phyloP scores from a whole-genome alignment of 352 stramenopile species.

The Pythium diclinum region DNA sequence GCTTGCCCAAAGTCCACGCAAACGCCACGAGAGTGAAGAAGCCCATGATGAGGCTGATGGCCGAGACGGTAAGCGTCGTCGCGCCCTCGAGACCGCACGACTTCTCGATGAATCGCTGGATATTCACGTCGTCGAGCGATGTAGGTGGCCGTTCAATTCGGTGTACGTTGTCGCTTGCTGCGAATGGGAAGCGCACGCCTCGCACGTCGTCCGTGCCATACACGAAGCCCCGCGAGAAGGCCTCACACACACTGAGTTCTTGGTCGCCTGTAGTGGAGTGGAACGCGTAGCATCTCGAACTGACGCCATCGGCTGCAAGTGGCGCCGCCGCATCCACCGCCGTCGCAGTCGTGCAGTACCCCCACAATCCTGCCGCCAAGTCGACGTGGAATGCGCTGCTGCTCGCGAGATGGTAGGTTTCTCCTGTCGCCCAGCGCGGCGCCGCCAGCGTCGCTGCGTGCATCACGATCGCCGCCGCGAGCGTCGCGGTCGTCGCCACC shows the following conservation, averaged over 20 bases:
- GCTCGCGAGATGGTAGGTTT: slow-evolving; percentile 26
- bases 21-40: slow-evolving; percentile 15
- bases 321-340: slow-evolving; percentile 3
- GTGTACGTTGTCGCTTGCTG: slow-evolving; percentile 17
- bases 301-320: not conserved
- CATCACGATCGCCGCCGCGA: slow-evolving; percentile 9
- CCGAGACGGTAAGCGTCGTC: slow-evolving; percentile 13
- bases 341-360: slow-evolving; percentile 25
- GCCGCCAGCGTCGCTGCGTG: slow-evolving; percentile 8
- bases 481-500: slow-evolving; percentile 1
- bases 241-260: slow-evolving; percentile 26
- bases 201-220: slow-evolving; percentile 30
- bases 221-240: slow-evolving; percentile 24
- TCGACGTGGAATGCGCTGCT: slow-evolving; percentile 26
- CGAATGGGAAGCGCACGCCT: slow-evolving; percentile 18
- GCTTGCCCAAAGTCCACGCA: slow-evolving; percentile 17
- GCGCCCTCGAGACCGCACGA: slow-evolving; percentile 21
- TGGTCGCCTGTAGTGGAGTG: slow-evolving; percentile 14
- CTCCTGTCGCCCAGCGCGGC: slow-evolving; percentile 22
- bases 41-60: slow-evolving; percentile 11
- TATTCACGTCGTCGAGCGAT: slow-evolving; percentile 24
- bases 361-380: slow-evolving; percentile 23
- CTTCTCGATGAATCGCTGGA: slow-evolving; percentile 28
- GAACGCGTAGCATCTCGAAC: slow-evolving; percentile 22
- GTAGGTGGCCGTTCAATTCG: slow-evolving; percentile 25